Base-by-base conservation (phyloP, 352 stramenopile genomes). In the Phytopythium sindhum region DNA sequence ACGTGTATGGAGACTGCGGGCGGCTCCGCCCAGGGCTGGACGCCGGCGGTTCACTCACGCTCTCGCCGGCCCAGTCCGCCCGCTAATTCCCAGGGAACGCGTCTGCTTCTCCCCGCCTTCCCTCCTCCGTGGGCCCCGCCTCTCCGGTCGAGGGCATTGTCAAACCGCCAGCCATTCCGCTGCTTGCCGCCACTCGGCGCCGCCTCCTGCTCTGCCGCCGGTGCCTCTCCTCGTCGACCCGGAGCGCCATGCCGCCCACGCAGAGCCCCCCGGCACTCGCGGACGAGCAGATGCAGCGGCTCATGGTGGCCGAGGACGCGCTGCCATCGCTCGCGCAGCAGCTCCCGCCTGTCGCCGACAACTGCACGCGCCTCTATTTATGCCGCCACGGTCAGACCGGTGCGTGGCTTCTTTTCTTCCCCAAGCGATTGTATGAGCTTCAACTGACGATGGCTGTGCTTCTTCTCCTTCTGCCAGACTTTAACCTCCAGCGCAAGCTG, bases 331-430 rank as follows among this genome's bases (percentile, higher is more conserved):
- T 89, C 26, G 63, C 68, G 15, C 77, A 80, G 63, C 82, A 89
- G 68, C 68, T 92, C 28, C 81, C 86, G 17, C 75, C 81, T 1
- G 72, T 90, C 19, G 65, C 70, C 1, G 60, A 77, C 37, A 68
- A 75, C 44, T 86, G 68, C 66, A 85, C 84, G 29, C 69, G 86
- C 35, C 64, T 94, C 12, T 94, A 84, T 61, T 69, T 94, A 44
- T 94, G 86, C 44, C 84, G 86, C 50, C 86, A 94, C 51, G 86
- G 86, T 28, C 80, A 94, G 63, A 94, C 85, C 48, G 70, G 73
- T 81, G 44, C 42, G 64, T 66, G n/a, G n/a, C n/a, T n/a, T n/a
- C n/a, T n/a, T n/a, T n/a, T n/a, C n/a, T n/a, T n/a, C n/a, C n/a
- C n/a, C n/a, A n/a, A n/a, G n/a, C n/a, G n/a, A n/a, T n/a, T n/a